These are phyloP conservation scores for Pulicaria dysenterica DNA, from an alignment of 129 eudicot species.

Conservation along the genomic window DNA sequence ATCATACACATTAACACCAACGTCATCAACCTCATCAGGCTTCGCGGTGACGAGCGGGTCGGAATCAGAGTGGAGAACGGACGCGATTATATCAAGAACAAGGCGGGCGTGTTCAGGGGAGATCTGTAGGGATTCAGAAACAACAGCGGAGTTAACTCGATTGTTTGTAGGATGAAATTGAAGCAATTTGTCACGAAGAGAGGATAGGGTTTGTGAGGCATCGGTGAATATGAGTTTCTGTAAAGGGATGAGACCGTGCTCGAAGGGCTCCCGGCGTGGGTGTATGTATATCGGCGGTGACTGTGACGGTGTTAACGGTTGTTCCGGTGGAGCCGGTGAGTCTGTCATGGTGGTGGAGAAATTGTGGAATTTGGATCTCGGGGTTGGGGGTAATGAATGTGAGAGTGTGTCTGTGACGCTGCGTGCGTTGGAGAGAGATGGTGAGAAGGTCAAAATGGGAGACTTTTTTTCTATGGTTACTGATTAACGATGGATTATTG, in stretches of 20 bases:
- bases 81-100: conserved; percentile 59
- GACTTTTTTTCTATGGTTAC: too few relatives aligned
- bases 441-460: conserved; percentile 23
- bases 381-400: conserved; percentile 21
- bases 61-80: conserved; percentile 59
- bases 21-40: conserved; percentile 54
- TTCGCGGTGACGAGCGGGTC: conserved; percentile 69
- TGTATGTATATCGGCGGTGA: conserved; percentile 45
- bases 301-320: conserved; percentile 39
- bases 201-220: conserved; percentile 64
- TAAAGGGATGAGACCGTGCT: conserved; percentile 89
- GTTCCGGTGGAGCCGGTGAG: conserved; percentile 34
- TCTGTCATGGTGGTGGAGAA: conserved; percentile 36
- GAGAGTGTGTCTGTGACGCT: not conserved
- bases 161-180: conserved; percentile 45
- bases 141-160: conserved; percentile 48
- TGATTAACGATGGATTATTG: too few relatives aligned
- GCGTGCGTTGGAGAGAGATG: conserved; percentile 12
- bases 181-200: conserved; percentile 60
- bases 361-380: conserved; percentile 20
- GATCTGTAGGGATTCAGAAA: conserved; percentile 61
- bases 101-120: conserved; percentile 72
- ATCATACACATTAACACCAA: conserved; percentile 91
- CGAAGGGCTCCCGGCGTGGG: conserved; percentile 92
- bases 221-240: conserved; percentile 94